Percentiles rank a stretch among this genome's conserved stretches.
Evolutionary conservation across 768 basidiomycete species (phyloP).

Genomic region (Botryobasidium botryosum): DNA sequence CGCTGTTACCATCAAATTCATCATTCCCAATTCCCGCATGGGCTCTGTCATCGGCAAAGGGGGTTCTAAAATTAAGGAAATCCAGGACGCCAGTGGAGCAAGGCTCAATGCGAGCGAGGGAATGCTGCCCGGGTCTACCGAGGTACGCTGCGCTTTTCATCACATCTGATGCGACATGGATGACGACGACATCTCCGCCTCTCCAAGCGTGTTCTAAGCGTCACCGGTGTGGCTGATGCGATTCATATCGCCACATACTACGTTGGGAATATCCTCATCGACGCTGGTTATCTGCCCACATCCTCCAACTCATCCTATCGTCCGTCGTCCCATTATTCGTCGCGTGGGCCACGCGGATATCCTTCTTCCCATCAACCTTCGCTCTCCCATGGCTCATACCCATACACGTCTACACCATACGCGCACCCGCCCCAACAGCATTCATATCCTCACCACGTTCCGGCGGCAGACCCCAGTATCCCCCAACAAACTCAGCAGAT

Average conservation of each 20-base stretch:
- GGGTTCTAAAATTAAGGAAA: slow-evolving; percentile 97
- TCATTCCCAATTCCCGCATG: slow-evolving; percentile 99
- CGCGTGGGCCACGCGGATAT: slow-evolving; percentile 4
- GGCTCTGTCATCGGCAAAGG: slow-evolving; percentile 97
- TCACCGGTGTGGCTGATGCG: slow-evolving; percentile 96
- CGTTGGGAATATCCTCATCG: slow-evolving; percentile 93
- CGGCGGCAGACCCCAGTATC: slow-evolving; percentile 33
- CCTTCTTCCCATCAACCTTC: not conserved
- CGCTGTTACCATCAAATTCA: slow-evolving; percentile 98
- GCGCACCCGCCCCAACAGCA: slow-evolving; percentile 5
- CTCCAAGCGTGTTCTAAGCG: slow-evolving; percentile 79
- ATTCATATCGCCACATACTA: slow-evolving; percentile 99
- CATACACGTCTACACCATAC: slow-evolving; percentile 10
- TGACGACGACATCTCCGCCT: not conserved
- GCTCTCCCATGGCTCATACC: slow-evolving; percentile 3
- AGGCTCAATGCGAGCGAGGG: slow-evolving; percentile 92
- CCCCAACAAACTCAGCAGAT: slow-evolving; percentile 94
- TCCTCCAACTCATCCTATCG: slow-evolving; percentile 42
- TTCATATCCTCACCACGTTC: slow-evolving; percentile 3
- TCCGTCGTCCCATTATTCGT: slow-evolving; percentile 22
- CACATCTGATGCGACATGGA: not conserved
- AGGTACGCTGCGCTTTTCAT: slow-evolving; percentile 34
- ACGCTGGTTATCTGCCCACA: slow-evolving; percentile 43
- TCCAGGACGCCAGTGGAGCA: slow-evolving; percentile 96
- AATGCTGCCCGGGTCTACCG: slow-evolving; percentile 98